These are phyloP conservation scores for Mortierella alpina DNA, from an alignment of 192 early-diverging fungal genomes.

Conservation along the genomic window DNA sequence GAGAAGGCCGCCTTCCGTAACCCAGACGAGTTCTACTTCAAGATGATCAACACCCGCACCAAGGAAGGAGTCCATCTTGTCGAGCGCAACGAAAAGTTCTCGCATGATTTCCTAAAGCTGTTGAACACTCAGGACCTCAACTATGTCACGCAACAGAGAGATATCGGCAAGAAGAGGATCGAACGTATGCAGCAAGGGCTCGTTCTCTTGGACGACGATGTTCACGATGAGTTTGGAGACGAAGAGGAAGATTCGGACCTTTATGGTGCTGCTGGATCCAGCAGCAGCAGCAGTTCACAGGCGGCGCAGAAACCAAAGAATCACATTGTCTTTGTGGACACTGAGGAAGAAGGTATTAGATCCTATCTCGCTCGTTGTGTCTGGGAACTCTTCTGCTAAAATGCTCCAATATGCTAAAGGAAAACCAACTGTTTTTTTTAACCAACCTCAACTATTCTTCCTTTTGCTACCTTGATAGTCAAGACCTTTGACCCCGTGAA, in stretches of 20 bases:
- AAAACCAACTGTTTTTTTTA: slow-evolving; percentile 7
- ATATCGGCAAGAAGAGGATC: slow-evolving; percentile 84
- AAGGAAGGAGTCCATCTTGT: slow-evolving; percentile 86
- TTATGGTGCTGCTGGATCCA: neutral
- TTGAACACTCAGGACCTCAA: slow-evolving; percentile 94
- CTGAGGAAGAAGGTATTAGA: slow-evolving; percentile 64
- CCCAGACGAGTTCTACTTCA: slow-evolving; percentile 99
- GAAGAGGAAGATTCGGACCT: slow-evolving; percentile 47
- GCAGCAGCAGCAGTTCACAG: slow-evolving; percentile 27
- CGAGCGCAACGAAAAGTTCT: slow-evolving; percentile 77
- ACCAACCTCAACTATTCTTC: neutral
- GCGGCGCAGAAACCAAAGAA: slow-evolving; percentile 58
- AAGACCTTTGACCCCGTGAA: slow-evolving; percentile 80
- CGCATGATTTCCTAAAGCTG: slow-evolving; percentile 81
- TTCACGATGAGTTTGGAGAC: slow-evolving; percentile 48
- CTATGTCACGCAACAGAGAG: slow-evolving; percentile 86
- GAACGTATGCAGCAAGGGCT: slow-evolving; percentile 77
- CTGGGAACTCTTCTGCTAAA: neutral
- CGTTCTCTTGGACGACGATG: slow-evolving; percentile 69
- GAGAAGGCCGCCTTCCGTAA: slow-evolving; percentile 90
- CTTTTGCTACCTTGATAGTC: slow-evolving; percentile 45
- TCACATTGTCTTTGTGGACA: slow-evolving; percentile 86
- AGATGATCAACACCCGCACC: slow-evolving; percentile 90
- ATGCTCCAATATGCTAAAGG: neutral
- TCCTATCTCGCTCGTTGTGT: neutral